Percentiles rank a stretch among this genome's conserved stretches.
Evolutionary conservation across 2,329 filamentous ascomycete genomes (phyloP).

Genomic region (Cercospora canescens): DNA sequence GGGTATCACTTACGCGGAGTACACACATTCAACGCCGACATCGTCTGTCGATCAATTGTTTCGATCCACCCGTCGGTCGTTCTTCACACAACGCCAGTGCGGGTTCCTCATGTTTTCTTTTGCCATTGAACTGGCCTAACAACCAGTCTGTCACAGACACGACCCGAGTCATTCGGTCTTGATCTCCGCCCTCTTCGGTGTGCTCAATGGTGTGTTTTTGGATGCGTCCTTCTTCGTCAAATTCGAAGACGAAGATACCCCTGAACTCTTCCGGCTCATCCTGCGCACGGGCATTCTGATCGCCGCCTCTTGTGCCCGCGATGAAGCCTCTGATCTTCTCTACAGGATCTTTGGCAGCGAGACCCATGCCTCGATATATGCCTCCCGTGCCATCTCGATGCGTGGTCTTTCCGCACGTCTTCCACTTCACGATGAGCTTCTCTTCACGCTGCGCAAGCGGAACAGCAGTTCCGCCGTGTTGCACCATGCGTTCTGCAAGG

Average conservation of each 20-base stretch:
- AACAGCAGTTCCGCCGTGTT: conserved; percentile 49
- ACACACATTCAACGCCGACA: conserved; percentile 16
- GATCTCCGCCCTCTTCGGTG: conserved; percentile 77
- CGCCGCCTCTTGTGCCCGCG: conserved; percentile 52
- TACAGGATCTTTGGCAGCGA: conserved; percentile 47
- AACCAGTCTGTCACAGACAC: conserved; percentile 95
- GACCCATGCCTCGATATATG: conserved; percentile 42
- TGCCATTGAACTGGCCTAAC: conserved; percentile 70
- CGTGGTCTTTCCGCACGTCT: conserved; percentile 61
- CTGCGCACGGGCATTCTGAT: neutral
- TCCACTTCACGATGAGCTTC: conserved; percentile 89
- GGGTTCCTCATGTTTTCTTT: conserved; percentile 43
- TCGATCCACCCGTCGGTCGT: conserved; percentile 17
- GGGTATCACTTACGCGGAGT: conserved; percentile 19
- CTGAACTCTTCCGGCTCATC: conserved; percentile 69
- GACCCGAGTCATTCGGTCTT: conserved; percentile 81
- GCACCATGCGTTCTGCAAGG: conserved; percentile 81
- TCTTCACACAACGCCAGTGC: conserved; percentile 45
- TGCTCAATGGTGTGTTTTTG: conserved; percentile 91
- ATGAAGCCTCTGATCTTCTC: conserved; percentile 59
- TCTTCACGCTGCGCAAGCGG: conserved; percentile 56
- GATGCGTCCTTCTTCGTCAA: conserved; percentile 82
- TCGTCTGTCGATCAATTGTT: conserved; percentile 24
- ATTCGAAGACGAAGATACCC: conserved; percentile 93
- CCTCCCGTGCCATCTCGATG: conserved; percentile 45